Evolutionary conservation across 306 rosid genomes (phyloP).

Genomic region (Rosa lucieae): DNA sequence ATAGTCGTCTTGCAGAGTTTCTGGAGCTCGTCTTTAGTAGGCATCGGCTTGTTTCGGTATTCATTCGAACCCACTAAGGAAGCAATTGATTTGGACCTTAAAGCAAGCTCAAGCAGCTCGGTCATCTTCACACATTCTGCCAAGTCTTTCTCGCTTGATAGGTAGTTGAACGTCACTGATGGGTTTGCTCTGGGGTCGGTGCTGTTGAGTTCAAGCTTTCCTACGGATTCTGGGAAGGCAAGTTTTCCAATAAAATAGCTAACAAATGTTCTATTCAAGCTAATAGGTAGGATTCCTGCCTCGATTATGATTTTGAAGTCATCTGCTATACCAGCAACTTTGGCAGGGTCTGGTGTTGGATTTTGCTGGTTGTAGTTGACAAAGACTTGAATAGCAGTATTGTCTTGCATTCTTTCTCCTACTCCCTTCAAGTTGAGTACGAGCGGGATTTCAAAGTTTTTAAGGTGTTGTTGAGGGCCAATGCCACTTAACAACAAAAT

Average conservation of each 20-base stretch:
- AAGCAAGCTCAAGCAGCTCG: constrained; percentile 27
- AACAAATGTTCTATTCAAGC: constrained; percentile 42
- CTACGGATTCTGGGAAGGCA: constrained; percentile 53
- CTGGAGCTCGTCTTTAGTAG: constrained; percentile 35
- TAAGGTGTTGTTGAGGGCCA: constrained; percentile 57
- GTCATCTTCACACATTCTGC: constrained; percentile 48
- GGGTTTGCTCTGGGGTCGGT: constrained; percentile 70
- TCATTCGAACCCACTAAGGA: constrained; percentile 40
- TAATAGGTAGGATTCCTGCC: constrained; percentile 53
- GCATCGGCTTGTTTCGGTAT: constrained; percentile 24
- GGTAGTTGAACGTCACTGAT: constrained; percentile 64
- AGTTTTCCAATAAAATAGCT: constrained; percentile 44
- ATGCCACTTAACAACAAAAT: constrained; percentile 62
- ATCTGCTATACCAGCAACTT: constrained; percentile 62
- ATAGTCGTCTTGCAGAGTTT: constrained; percentile 52
- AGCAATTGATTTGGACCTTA: constrained; percentile 52
- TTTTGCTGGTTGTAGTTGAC: constrained; percentile 50
- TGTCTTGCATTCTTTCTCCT: constrained; percentile 71
- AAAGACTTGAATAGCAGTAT: constrained; percentile 42
- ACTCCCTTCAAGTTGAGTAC: constrained; percentile 34
- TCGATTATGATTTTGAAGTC: constrained; percentile 55
- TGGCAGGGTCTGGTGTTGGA: constrained; percentile 61
- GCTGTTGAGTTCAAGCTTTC: constrained; percentile 47
- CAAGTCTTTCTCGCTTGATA: constrained; percentile 44
- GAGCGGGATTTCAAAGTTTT: neutral